phyloP scores from a whole-genome alignment of 305 asterid species.

The Fraxinus velutina region DNA sequence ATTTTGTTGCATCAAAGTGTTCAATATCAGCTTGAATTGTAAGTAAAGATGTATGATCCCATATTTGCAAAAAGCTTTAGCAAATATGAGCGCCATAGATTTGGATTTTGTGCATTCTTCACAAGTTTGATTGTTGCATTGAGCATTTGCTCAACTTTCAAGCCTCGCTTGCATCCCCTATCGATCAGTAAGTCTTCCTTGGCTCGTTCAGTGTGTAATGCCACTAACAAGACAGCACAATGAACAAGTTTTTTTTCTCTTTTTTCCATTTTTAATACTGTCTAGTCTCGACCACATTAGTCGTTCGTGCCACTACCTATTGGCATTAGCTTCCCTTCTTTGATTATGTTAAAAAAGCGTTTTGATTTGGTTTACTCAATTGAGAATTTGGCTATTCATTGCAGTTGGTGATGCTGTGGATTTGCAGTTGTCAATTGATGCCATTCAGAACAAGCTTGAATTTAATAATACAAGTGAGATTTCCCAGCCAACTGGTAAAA shows the following conservation, averaged over 20 bases:
- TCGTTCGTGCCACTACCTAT: not conserved
- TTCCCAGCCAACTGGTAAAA: slow-evolving; percentile 25
- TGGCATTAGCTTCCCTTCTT: not conserved
- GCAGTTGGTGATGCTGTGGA: slow-evolving; percentile 48
- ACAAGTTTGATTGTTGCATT: slow-evolving; percentile 37
- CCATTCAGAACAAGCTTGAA: slow-evolving; percentile 35
- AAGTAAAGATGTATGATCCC: slow-evolving; percentile 60
- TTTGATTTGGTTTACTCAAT: not conserved
- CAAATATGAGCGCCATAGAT: slow-evolving; percentile 48
- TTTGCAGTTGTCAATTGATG: slow-evolving; percentile 38
- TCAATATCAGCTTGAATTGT: not conserved
- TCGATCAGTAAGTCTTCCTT: slow-evolving; percentile 37
- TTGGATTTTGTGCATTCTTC: slow-evolving; percentile 45
- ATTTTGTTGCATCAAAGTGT: not conserved
- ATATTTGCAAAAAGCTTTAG: slow-evolving; percentile 63
- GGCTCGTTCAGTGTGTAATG: not conserved
- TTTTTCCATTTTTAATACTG: no score
- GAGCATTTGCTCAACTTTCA: slow-evolving; percentile 40
- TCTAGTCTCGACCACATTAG: not conserved
- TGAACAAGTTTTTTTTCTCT: not conserved
- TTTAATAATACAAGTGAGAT: not conserved
- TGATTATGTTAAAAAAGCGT: not conserved
- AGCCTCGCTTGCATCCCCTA: slow-evolving; percentile 37
- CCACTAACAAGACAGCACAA: not conserved
- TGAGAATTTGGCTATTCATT: not conserved